These are phyloP conservation scores for Hawksworthiomyces lignivorus DNA, from an alignment of 2,329 filamentous ascomycete genomes.

Conservation along the genomic window DNA sequence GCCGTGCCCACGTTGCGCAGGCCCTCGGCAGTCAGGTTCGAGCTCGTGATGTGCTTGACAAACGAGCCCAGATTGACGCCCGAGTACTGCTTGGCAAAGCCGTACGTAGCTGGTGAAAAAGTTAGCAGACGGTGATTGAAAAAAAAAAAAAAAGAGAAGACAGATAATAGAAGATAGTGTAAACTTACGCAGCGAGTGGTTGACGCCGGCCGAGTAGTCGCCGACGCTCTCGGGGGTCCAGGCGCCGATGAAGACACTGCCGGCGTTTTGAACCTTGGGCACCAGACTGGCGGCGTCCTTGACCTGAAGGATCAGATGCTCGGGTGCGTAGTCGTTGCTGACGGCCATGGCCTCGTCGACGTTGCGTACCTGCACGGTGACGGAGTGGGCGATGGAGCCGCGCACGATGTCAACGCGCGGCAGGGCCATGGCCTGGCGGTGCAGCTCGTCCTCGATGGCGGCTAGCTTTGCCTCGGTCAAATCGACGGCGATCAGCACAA, in stretches of 20 bases:
- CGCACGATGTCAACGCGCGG: constrained; percentile 90
- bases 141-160: neutral
- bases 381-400: constrained; percentile 82
- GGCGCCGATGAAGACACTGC: constrained; percentile 88
- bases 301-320: constrained; percentile 91
- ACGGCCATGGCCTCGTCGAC: constrained; percentile 69
- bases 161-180: too few relatives aligned
- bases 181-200: constrained; percentile 88
- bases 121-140: too few relatives aligned
- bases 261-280: constrained; percentile 80
- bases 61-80: constrained; percentile 95
- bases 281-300: constrained; percentile 67
- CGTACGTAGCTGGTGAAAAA: constrained; percentile 73
- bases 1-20: constrained; percentile 77
- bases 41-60: constrained; percentile 95
- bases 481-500: constrained; percentile 80
- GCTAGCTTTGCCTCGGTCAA: constrained; percentile 63
- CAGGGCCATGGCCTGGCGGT: constrained; percentile 76
- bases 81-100: constrained; percentile 96
- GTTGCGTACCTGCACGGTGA: constrained; percentile 64
- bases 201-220: constrained; percentile 96
- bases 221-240: constrained; percentile 98
- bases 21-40: constrained; percentile 78
- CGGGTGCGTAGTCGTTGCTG: constrained; percentile 92
- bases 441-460: constrained; percentile 86